Evolutionary conservation across 2,329 filamentous ascomycete genomes (phyloP).

Genomic region (Epichloe bromicola): DNA sequence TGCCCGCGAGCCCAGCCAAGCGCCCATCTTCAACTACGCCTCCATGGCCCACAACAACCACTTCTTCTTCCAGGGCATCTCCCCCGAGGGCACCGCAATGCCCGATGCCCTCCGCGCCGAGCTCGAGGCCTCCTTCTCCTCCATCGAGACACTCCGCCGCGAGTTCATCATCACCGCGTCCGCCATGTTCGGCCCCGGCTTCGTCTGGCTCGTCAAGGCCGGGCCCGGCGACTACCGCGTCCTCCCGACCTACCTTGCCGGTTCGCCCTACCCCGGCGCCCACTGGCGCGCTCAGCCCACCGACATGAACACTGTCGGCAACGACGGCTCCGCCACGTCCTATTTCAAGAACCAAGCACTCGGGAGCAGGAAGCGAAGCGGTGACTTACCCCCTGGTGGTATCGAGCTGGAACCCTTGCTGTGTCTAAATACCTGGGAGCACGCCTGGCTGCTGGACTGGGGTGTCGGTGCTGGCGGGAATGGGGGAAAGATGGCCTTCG

Average conservation of each 20-base stretch:
- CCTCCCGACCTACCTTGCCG: conserved; percentile 81
- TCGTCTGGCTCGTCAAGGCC: conserved; percentile 79
- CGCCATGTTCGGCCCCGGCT: conserved; percentile 93
- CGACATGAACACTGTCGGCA: conserved; percentile 55
- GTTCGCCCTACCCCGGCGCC: conserved; percentile 73
- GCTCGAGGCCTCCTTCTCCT: conserved; percentile 64
- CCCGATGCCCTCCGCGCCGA: conserved; percentile 40
- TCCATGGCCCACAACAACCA: conserved; percentile 90
- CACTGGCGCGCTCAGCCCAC: conserved; percentile 60
- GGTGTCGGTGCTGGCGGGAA: conserved; percentile 42
- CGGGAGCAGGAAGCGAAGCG: conserved; percentile 15
- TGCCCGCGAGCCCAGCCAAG: conserved; percentile 65
- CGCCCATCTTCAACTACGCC: conserved; percentile 85
- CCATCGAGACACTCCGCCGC: conserved; percentile 65
- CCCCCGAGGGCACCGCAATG: conserved; percentile 35
- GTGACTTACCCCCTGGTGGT: conserved; percentile 49
- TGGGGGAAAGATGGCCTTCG: conserved; percentile 61
- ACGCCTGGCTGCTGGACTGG: conserved; percentile 80
- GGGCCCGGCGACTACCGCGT: conserved; percentile 45
- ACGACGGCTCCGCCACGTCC: conserved; percentile 21
- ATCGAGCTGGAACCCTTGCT: conserved; percentile 62
- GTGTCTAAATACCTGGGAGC: conserved; percentile 94
- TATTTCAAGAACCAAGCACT: conserved; percentile 27
- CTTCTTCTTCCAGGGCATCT: conserved; percentile 59
- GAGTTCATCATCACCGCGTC: conserved; percentile 72